Base-by-base conservation (phyloP, 768 basidiomycete genomes). In the Xanthoconium stramineum region DNA sequence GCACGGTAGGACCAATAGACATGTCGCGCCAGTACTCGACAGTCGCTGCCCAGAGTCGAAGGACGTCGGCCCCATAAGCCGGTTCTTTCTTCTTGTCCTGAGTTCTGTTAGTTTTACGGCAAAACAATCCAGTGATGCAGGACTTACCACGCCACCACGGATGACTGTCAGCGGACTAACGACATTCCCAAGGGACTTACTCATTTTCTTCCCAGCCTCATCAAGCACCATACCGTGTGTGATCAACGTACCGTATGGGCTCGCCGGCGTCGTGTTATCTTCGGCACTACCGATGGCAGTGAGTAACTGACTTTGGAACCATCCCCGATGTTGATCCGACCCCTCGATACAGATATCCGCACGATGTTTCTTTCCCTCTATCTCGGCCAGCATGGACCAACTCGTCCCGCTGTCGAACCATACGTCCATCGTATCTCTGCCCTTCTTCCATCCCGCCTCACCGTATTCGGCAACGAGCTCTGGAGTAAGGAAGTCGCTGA, bases 331-430 rank as follows among this genome's bases (percentile, higher is more conserved):
- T 70, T 98, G 96, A 72, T 99, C 96, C 2, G 91, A 89, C 14
- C 97, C 97, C 66, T 99, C 96, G 30, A 99, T 74, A 67, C 92
- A 96, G 30, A 98, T 79, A 64, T 98, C 94, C 1, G 94, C 91
- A 42, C 77, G 74, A 50, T 80, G 75, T 32, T 67, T 72, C 60
- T 75, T 62, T 24, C 67, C 74, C 17, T 74, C 71, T 19, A 70
- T 76, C 52, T 65, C 20, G 45, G 74, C 74, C 17, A 96, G 74
- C 77, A 91, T 80, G 2, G 91, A 86, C 96, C 96, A 99, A 5
- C 94, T 91, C 3, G 90, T 86, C 5, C 96, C 96, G 63, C 92
- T 95, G 72, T 99, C 96, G 62, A 98, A 98, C 96, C 96, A 99
- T 15, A 99, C 96, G 69, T 99, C 96, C 86, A 98, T 94, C 3